phyloP scores from a whole-genome alignment of 495 filamentous ascomycete genomes.

The Penicillium soppii region DNA sequence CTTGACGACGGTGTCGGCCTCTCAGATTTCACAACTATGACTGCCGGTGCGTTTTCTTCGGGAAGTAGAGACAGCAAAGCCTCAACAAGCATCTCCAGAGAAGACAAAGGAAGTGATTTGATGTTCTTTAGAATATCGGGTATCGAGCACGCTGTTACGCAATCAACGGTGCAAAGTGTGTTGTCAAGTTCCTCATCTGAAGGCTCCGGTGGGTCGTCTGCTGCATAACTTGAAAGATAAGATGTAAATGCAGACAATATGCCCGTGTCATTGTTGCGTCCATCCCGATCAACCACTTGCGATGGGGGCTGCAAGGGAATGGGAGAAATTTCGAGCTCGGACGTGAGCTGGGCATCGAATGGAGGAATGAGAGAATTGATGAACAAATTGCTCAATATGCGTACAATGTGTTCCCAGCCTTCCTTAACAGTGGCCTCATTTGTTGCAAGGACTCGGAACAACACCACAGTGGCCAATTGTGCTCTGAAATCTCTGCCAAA shows the following conservation, averaged over 20 bases:
- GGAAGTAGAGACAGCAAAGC: conserved; percentile 81
- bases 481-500: conserved; percentile 94
- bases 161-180: conserved; percentile 91
- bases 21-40: conserved; percentile 87
- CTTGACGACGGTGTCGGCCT: conserved; percentile 54
- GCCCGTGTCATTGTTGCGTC: conserved; percentile 72
- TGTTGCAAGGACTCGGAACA: conserved; percentile 85
- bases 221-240: conserved; percentile 97
- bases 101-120: conserved; percentile 65
- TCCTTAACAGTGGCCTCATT: conserved; percentile 74
- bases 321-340: conserved; percentile 70
- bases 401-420: conserved; percentile 85
- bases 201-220: conserved; percentile 94
- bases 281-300: conserved; percentile 85
- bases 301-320: conserved; percentile 92
- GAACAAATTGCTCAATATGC: conserved; percentile 93
- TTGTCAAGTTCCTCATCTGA: conserved; percentile 97
- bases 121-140: conserved; percentile 82
- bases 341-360: conserved; percentile 70
- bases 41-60: conserved; percentile 74
- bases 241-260: conserved; percentile 92
- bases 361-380: conserved; percentile 90
- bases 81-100: conserved; percentile 66
- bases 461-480: conserved; percentile 86
- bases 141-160: conserved; percentile 84